Evolutionary conservation across 2,329 filamentous ascomycete genomes (phyloP).

Genomic region (Ceratocystis albifundus): DNA sequence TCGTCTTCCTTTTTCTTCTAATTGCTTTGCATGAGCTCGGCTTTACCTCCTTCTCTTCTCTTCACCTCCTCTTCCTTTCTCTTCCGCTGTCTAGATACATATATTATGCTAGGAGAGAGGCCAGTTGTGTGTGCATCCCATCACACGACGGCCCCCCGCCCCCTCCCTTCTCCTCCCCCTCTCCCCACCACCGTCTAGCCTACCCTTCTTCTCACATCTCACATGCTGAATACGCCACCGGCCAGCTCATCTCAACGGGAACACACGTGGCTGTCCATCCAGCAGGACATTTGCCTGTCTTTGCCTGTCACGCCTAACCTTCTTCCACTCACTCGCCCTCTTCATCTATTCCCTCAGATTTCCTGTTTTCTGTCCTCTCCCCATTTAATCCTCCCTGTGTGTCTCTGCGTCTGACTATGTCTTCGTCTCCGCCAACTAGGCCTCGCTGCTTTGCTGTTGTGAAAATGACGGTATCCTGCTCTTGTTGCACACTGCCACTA

Average conservation of each 20-base stretch:
- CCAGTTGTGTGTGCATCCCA: background rate
- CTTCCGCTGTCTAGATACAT: slow-evolving; percentile 3
- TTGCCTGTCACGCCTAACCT: no score
- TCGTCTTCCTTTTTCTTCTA: background rate
- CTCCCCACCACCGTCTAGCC: no score
- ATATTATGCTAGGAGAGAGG: slow-evolving; percentile 4
- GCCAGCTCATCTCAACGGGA: slow-evolving; percentile 4
- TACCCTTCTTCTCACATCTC: slow-evolving; percentile 2
- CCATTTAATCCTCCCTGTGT: no score
- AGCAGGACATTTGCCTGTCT: no score
- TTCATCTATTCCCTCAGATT: no score
- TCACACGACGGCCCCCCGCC: slow-evolving; percentile 13
- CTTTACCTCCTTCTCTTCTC: background rate
- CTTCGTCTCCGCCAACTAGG: background rate
- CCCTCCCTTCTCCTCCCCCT: no score
- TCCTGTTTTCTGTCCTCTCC: no score
- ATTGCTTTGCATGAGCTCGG: background rate
- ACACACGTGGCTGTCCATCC: background rate
- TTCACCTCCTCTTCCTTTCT: background rate
- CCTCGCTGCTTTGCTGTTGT: background rate
- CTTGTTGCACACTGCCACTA: background rate
- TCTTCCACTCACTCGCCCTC: no score
- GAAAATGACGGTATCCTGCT: background rate
- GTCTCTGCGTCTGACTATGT: no score
- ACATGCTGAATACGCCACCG: background rate